A percentile compares a stretch with the other conserved stretches of the same genome.
Conservation (phyloP, 768 basidiomycete species). For the Phaeotremella skinneri region DNA sequence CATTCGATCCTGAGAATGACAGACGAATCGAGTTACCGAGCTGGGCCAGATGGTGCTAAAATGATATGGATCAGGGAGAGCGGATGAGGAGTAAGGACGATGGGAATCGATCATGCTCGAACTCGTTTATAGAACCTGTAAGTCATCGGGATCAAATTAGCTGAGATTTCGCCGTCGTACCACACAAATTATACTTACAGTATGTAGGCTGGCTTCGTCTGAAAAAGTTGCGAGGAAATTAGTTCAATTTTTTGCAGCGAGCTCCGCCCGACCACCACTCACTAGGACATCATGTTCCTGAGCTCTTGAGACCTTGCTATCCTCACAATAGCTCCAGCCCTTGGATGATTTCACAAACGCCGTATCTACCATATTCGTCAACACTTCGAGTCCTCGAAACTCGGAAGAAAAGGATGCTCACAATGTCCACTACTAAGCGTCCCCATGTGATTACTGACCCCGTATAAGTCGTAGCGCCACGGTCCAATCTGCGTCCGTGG, state of each 20-base stretch:
- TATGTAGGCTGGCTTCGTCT: conserved; percentile 49
- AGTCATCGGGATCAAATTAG: neutral
- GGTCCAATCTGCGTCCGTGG: conserved; percentile 80
- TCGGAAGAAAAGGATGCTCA: conserved; percentile 54
- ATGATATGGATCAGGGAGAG: neutral
- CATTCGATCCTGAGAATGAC: no score
- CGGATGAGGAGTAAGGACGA: neutral
- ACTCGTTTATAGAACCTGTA: conserved; percentile 47
- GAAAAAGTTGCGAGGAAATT: neutral
- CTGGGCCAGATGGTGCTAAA: no score
- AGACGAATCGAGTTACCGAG: no score
- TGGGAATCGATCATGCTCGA: conserved; percentile 12
- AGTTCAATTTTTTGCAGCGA: no score
- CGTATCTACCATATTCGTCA: conserved; percentile 63
- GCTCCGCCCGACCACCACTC: conserved; percentile 19
- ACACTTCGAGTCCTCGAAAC: neutral
- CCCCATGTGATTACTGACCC: conserved; percentile 93
- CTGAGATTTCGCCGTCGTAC: neutral
- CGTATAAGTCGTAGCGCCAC: conserved; percentile 90
- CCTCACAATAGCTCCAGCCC: conserved; percentile 91
- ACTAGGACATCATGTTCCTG: conserved; percentile 82
- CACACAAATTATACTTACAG: conserved; percentile 22
- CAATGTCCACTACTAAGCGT: conserved; percentile 94
- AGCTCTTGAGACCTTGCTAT: conserved; percentile 74
- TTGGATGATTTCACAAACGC: conserved; percentile 82